Conservation (phyloP, 768 basidiomycete species). For the Pleurotus giganteus region DNA sequence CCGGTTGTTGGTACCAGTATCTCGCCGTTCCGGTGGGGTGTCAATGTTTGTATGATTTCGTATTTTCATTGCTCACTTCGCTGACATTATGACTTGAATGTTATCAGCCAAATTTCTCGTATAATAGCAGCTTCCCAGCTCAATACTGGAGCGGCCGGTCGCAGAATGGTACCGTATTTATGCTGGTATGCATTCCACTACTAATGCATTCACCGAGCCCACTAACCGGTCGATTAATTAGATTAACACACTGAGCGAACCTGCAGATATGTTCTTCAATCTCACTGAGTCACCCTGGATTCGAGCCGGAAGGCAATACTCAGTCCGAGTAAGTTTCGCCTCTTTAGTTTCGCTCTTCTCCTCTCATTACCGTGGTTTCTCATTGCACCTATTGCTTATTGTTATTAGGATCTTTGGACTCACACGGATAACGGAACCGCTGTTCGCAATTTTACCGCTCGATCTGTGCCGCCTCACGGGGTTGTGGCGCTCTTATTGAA, state of each 20-base stretch:
- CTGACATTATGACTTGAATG: too few relatives aligned
- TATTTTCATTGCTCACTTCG: too few relatives aligned
- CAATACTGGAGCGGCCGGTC: constrained; percentile 65
- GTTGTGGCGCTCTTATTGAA: constrained; percentile 64
- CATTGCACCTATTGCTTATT: neutral
- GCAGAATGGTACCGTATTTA: constrained; percentile 59
- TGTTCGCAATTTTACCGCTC: constrained; percentile 52
- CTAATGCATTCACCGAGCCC: neutral
- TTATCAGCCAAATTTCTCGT: constrained; percentile 36
- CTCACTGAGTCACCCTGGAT: constrained; percentile 72
- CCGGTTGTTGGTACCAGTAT: constrained; percentile 57
- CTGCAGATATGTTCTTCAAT: constrained; percentile 58
- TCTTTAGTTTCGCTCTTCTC: neutral
- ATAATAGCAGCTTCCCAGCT: constrained; percentile 48
- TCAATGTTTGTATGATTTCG: constrained; percentile 43
- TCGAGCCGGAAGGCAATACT: constrained; percentile 61
- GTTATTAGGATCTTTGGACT: constrained; percentile 62
- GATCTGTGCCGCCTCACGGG: constrained; percentile 62
- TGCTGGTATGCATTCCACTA: constrained; percentile 44
- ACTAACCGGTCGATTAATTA: constrained; percentile 17
- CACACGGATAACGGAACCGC: constrained; percentile 71
- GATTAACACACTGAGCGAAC: constrained; percentile 59
- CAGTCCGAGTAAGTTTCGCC: constrained; percentile 49
- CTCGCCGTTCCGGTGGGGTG: constrained; percentile 68
- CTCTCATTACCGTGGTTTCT: neutral